Evolutionary conservation across 2,329 filamentous ascomycete genomes (phyloP).

Genomic region (Aspergillus pseudoviridinutans): DNA sequence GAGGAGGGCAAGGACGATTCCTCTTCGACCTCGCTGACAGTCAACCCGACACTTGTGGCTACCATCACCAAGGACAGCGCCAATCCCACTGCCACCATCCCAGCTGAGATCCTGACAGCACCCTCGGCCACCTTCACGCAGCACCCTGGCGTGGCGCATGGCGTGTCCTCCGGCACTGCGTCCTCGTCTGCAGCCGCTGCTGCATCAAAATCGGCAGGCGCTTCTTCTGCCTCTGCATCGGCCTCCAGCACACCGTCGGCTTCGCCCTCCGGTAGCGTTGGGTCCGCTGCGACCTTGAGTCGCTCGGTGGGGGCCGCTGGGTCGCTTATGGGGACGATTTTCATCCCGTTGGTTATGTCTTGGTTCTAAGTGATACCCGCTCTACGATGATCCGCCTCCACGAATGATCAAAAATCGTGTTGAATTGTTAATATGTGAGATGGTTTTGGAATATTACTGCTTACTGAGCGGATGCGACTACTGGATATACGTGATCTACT

Average conservation of each 20-base stretch:
- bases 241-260: slow-evolving; percentile 2
- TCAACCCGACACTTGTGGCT: slow-evolving; percentile 10
- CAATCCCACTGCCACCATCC: background rate
- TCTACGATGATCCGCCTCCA: background rate
- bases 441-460: background rate
- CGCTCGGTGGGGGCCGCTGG: slow-evolving; percentile 12
- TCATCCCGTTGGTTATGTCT: slow-evolving; percentile 6
- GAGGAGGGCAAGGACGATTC: background rate
- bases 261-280: slow-evolving; percentile 11
- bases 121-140: slow-evolving; percentile 5
- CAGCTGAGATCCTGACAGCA: slow-evolving; percentile 13
- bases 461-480: background rate
- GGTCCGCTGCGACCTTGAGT: slow-evolving; percentile 12
- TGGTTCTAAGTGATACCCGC: background rate
- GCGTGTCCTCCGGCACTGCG: background rate
- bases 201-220: slow-evolving; percentile 1
- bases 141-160: slow-evolving; percentile 4
- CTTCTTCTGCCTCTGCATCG: background rate
- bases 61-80: slow-evolving; percentile 3
- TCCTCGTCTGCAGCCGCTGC: slow-evolving; percentile 1
- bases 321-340: slow-evolving; percentile 14
- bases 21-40: background rate
- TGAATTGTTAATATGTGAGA: background rate
- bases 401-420: background rate
- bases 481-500: background rate